Conservation (phyloP, 2,329 filamentous ascomycete species). For the Nectriaceae sp. region DNA sequence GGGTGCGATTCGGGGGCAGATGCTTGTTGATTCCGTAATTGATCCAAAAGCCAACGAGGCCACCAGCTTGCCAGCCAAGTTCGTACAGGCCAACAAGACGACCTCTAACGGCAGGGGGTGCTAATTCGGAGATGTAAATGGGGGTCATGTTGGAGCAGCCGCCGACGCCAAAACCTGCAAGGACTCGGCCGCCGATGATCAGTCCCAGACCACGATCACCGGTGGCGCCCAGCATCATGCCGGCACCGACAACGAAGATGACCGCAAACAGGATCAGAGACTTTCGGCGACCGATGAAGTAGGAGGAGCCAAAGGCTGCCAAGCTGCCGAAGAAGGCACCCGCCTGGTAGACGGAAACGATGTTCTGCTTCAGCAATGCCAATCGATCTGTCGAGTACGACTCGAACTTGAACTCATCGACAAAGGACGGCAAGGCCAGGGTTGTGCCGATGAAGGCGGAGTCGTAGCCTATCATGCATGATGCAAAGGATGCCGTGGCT, state of each 20-base stretch:
- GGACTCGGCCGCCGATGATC: conserved; percentile 62
- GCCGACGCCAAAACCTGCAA: conserved; percentile 65
- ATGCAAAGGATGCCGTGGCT: conserved; percentile 55
- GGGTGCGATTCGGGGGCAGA: conserved; percentile 46
- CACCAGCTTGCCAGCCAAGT: conserved; percentile 65
- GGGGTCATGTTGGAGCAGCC: conserved; percentile 64
- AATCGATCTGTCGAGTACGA: conserved; percentile 48
- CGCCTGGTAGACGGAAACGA: conserved; percentile 80
- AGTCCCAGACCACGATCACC: conserved; percentile 62
- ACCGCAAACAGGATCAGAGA: conserved; percentile 62
- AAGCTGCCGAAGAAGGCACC: conserved; percentile 83
- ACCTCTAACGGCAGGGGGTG: conserved; percentile 65
- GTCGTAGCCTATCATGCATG: conserved; percentile 63
- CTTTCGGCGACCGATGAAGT: conserved; percentile 67
- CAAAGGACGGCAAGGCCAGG: conserved; percentile 69
- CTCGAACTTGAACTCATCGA: conserved; percentile 65
- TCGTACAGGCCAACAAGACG: conserved; percentile 69
- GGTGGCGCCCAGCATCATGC: conserved; percentile 70
- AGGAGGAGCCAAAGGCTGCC: conserved; percentile 64
- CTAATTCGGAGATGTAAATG: conserved; percentile 61
- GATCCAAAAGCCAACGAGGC: conserved; percentile 66
- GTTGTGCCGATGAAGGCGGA: conserved; percentile 81
- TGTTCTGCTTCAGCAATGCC: conserved; percentile 69
- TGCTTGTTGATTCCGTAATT: conserved; percentile 58
- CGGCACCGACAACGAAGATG: conserved; percentile 71